A percentile compares a stretch with the other conserved stretches of the same genome.
Evolutionary conservation across 495 filamentous ascomycete species (phyloP).

Genomic region (Annulohypoxylon stygium): DNA sequence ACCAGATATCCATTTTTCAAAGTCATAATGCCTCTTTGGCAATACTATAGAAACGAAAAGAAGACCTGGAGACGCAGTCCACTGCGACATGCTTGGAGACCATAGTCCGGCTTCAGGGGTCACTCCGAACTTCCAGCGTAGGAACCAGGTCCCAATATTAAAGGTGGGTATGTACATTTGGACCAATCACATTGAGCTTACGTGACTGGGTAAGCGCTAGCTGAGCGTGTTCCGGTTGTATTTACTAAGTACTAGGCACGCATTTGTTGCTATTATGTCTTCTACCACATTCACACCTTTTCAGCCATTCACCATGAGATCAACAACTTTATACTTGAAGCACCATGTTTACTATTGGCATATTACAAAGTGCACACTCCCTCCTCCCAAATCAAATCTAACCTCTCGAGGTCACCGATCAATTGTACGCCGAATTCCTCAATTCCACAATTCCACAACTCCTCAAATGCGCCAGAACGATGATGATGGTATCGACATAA

Average conservation of each 20-base stretch:
- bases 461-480: slow-evolving; percentile 1
- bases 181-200: slow-evolving; percentile 17
- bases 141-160: slow-evolving; percentile 1
- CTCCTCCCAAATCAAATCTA: slow-evolving; percentile 26
- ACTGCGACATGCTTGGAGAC: slow-evolving; percentile 7
- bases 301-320: background rate
- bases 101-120: slow-evolving; percentile 17
- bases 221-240: background rate
- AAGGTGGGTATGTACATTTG: background rate
- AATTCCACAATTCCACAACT: background rate
- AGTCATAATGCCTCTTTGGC: background rate
- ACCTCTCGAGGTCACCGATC: background rate
- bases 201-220: slow-evolving; percentile 10
- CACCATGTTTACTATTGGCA: slow-evolving; percentile 2
- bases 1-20: slow-evolving; percentile 13
- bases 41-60: background rate
- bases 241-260: background rate
- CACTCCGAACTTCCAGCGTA: slow-evolving; percentile 12
- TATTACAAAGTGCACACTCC: slow-evolving; percentile 19
- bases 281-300: background rate
- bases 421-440: slow-evolving; percentile 23
- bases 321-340: background rate
- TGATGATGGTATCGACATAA: slow-evolving; percentile 32
- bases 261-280: background rate
- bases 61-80: slow-evolving; percentile 1